Percentiles rank a stretch among this genome's conserved stretches.
Conservation (phyloP, 768 basidiomycete genomes). For the Lyophyllum decastes region DNA sequence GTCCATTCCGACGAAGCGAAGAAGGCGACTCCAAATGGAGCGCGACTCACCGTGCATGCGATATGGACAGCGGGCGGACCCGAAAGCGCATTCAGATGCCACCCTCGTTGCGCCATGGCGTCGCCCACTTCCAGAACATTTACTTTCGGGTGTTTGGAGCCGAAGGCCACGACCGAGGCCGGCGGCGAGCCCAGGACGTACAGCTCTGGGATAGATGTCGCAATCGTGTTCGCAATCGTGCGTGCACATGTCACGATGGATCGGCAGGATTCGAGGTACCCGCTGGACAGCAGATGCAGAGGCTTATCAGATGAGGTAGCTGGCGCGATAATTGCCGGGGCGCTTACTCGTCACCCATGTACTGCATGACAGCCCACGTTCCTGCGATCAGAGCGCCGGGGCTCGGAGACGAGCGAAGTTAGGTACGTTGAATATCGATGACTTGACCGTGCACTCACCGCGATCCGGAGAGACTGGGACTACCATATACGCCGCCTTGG, state of each 20-base stretch:
- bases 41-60: conserved; percentile 78
- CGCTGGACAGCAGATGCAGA: conserved; percentile 43
- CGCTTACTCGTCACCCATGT: conserved; percentile 85
- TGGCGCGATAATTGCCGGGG: neutral
- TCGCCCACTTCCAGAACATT: conserved; percentile 92
- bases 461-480: conserved; percentile 88
- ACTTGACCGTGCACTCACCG: conserved; percentile 49
- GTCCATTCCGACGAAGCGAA: neutral
- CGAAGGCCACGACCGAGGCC: conserved; percentile 91
- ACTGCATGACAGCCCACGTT: conserved; percentile 95
- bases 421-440: neutral
- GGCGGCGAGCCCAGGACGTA: conserved; percentile 89
- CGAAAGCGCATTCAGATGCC: conserved; percentile 88
- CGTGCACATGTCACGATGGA: conserved; percentile 78
- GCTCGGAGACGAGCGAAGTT: conserved; percentile 35
- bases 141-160: conserved; percentile 56
- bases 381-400: conserved; percentile 93
- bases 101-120: conserved; percentile 80
- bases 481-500: conserved; percentile 84
- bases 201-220: conserved; percentile 73
- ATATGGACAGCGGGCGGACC: conserved; percentile 87
- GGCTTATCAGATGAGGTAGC: conserved; percentile 4
- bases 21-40: conserved; percentile 33
- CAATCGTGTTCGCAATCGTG: conserved; percentile 67
- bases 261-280: conserved; percentile 85